These are phyloP conservation scores for Mycena alexandri DNA, from an alignment of 768 basidiomycete species.

Conservation along the genomic window DNA sequence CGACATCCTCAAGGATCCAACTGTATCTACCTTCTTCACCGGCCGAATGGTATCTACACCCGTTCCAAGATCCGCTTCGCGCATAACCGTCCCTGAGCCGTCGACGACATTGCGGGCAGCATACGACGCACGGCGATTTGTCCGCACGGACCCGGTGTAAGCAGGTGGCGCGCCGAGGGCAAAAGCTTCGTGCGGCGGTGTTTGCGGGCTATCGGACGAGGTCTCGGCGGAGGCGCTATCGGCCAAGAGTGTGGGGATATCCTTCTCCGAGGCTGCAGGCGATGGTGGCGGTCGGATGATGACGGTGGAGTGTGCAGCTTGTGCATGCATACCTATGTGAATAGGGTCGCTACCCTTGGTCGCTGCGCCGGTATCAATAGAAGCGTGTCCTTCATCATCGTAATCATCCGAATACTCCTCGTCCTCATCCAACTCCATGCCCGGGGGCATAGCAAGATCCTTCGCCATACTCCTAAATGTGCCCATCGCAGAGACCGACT, in stretches of 20 bases:
- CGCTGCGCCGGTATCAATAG: constrained; percentile 73
- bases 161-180: constrained; percentile 76
- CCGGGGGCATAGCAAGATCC: constrained; percentile 68
- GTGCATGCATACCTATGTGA: constrained; percentile 55
- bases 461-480: constrained; percentile 80
- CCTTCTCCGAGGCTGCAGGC: constrained; percentile 56
- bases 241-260: constrained; percentile 55
- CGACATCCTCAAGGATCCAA: constrained; percentile 80
- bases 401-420: constrained; percentile 59
- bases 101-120: constrained; percentile 74
- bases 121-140: constrained; percentile 80
- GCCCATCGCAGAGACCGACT: constrained; percentile 78
- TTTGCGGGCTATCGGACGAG: constrained; percentile 54
- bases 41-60: constrained; percentile 94
- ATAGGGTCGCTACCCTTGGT: constrained; percentile 74
- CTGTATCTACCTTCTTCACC: constrained; percentile 90
- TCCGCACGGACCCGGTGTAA: constrained; percentile 75
- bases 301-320: constrained; percentile 79
- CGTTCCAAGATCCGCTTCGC: constrained; percentile 86
- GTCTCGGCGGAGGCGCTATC: constrained; percentile 58
- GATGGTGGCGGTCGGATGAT: constrained; percentile 61
- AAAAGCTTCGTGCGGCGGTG: constrained; percentile 47
- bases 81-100: constrained; percentile 79
- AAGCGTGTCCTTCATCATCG: constrained; percentile 54
- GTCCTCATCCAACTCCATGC: constrained; percentile 65